Percentiles rank a stretch among this genome's conserved stretches.
Conservation (phyloP, 331 rosid genomes). For the Acacia concinna region DNA sequence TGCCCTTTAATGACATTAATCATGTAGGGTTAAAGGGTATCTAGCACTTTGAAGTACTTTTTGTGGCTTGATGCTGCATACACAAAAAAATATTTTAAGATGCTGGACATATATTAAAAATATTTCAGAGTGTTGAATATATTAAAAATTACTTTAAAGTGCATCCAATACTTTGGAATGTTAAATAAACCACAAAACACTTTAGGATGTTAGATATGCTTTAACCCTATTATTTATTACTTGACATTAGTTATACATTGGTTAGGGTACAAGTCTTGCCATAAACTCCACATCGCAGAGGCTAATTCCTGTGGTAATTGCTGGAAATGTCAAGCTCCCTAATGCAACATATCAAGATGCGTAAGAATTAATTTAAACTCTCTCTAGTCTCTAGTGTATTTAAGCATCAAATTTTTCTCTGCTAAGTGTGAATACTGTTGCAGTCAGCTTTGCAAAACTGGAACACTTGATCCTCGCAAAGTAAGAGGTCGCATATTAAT, state of each 20-base stretch:
- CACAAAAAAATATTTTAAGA: too few species aligned
- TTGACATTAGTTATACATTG: background rate
- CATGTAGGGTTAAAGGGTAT: too few species aligned
- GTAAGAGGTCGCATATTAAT: conserved; percentile 59
- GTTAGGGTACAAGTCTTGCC: conserved; percentile 40
- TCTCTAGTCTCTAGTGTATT: background rate
- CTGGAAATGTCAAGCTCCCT: conserved; percentile 30
- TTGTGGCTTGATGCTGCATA: too few species aligned
- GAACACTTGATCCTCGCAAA: conserved; percentile 65
- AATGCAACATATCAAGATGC: conserved; percentile 19
- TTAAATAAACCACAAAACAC: too few species aligned
- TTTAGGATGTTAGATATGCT: too few species aligned
- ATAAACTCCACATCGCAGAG: conserved; percentile 6
- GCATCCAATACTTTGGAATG: too few species aligned
- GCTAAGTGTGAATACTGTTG: background rate
- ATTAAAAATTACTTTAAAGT: too few species aligned
- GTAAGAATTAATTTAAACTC: conserved; percentile 31
- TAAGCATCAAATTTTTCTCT: background rate
- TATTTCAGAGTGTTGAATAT: too few species aligned
- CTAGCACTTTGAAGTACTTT: too few species aligned
- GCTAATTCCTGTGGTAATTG: conserved; percentile 39
- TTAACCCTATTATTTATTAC: too few species aligned
- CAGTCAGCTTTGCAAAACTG: conserved; percentile 50
- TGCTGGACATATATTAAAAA: too few species aligned
- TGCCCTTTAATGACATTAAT: too few species aligned